Conservation (phyloP, 441 rosid species). For the Pelargonium fulgidum region DNA sequence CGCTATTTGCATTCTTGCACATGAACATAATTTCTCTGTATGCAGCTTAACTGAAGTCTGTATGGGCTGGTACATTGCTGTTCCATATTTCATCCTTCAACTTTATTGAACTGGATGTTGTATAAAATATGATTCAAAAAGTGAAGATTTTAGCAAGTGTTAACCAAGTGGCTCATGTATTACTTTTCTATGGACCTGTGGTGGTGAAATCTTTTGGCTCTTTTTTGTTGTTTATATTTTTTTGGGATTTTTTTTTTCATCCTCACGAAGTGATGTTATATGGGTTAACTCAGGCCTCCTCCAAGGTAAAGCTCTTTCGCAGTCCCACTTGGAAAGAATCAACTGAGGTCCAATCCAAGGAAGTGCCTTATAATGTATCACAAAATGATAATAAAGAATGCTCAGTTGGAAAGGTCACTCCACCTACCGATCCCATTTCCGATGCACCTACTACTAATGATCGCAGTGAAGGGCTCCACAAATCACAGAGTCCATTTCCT, state of each 20-base stretch:
- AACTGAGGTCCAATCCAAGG: conserved; percentile 26
- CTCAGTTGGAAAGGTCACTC: conserved; percentile 25
- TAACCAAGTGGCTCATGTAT: neutral
- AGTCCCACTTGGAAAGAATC: conserved; percentile 27
- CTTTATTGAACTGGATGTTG: too few species aligned
- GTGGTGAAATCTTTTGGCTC: conserved; percentile 8
- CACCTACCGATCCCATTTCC: conserved; percentile 24
- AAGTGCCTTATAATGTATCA: conserved; percentile 23
- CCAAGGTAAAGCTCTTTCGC: conserved; percentile 25
- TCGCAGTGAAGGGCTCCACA: conserved; percentile 13
- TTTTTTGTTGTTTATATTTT: conserved; percentile 14
- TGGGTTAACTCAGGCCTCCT: conserved; percentile 29
- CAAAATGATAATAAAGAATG: conserved; percentile 21
- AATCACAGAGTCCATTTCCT: conserved; percentile 22
- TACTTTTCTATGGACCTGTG: neutral
- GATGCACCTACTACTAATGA: conserved; percentile 20
- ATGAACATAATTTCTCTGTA: neutral
- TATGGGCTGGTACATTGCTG: neutral
- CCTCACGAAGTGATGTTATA: conserved; percentile 18
- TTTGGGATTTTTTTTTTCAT: conserved; percentile 12
- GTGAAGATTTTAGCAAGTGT: neutral
- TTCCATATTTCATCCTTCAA: too few species aligned
- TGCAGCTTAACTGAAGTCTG: too few species aligned
- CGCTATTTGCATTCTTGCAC: neutral
- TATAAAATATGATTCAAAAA: too few species aligned